Base-by-base conservation (phyloP, 2,329 filamentous ascomycete genomes). In the Colletotrichum noveboracense region DNA sequence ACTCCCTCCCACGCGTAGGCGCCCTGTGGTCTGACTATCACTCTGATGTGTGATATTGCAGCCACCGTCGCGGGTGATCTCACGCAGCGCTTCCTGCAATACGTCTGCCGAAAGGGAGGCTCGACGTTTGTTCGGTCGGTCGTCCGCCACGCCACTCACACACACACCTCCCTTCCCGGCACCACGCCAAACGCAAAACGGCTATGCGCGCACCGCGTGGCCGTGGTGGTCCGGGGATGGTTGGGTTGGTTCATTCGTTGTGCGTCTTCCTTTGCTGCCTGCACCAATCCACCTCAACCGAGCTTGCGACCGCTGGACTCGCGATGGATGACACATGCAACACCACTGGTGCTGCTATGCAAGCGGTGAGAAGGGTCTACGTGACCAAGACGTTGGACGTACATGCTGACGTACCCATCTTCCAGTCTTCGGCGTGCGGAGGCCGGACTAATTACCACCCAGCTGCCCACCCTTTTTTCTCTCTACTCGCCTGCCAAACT, bases 291-390 rank as follows among this genome's bases (percentile, higher is more conserved):
- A 38, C 28, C 14, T n/a, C 52, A 43, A 60, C 58, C 55, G 66
- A 52, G 52, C 58, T 68, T 68, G 52, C 66, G 55, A 58, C 43
- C 55, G 12, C 32, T 56, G 52, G 58, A 34, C 66, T 26, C 32
- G 66, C 48, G 52, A 68, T 68, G 52, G 66, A 68, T 68, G 52
- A 68, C 66, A 68, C 66, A 68, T 68, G 66, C 66, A 67, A 7
- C 24, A 52, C 16, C 64, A 55, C 64, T 9, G 48, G 43, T 14
- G 34, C 8, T 58, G 52, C 21, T 43, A 55, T 58, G 66, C 66
- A 38, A 58, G 66, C 66, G 66, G 66, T 60, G 52, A 60, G 66
- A 58, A 68, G 66, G 21, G 14, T 16, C 66, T 60, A 52, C 52
- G 66, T 68, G 66, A 68, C 52, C 66, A 34, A n/a, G 10, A 56